These are phyloP conservation scores for Mimosa pudica DNA, from an alignment of 306 rosid species.

Conservation along the genomic window DNA sequence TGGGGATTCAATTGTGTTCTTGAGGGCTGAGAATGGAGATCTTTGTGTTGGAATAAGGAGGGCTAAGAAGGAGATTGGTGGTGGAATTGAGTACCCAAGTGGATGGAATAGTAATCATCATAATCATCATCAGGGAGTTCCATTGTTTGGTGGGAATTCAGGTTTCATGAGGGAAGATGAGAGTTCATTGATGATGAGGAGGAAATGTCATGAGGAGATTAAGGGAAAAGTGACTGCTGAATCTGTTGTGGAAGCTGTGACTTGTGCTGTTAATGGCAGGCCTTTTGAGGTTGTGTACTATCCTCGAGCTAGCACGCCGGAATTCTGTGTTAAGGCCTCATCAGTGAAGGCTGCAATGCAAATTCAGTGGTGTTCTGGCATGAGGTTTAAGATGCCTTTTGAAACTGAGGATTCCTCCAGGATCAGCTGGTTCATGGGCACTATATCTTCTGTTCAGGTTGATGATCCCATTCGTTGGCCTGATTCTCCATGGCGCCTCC, in stretches of 20 bases:
- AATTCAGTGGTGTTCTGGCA: conserved; percentile 80
- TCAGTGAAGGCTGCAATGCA: conserved; percentile 78
- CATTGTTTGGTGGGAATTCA: conserved; percentile 49
- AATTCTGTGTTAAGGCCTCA: conserved; percentile 78
- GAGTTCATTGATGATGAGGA: conserved; percentile 28
- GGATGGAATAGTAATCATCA: conserved; percentile 49
- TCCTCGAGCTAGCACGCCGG: conserved; percentile 86
- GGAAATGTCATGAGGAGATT: conserved; percentile 41
- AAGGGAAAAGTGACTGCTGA: conserved; percentile 54
- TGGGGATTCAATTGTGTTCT: conserved; percentile 89
- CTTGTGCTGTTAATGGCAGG: conserved; percentile 70
- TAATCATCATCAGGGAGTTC: conserved; percentile 24
- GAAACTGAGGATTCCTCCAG: conserved; percentile 96
- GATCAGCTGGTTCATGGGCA: conserved; percentile 99
- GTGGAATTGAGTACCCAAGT: conserved; percentile 61
- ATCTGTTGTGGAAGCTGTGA: conserved; percentile 74
- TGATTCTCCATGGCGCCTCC: conserved; percentile 94
- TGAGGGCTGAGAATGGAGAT: conserved; percentile 85
- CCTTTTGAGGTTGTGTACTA: conserved; percentile 84
- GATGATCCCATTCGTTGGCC: conserved; percentile 80
- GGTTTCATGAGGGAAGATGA: conserved; percentile 45
- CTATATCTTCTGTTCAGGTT: conserved; percentile 71
- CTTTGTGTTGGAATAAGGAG: conserved; percentile 94
- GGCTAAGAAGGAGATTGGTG: conserved; percentile 90
- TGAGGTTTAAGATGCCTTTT: conserved; percentile 97